phyloP scores from a whole-genome alignment of 2,329 filamentous ascomycete species.

The Pseudonectria buxi region DNA sequence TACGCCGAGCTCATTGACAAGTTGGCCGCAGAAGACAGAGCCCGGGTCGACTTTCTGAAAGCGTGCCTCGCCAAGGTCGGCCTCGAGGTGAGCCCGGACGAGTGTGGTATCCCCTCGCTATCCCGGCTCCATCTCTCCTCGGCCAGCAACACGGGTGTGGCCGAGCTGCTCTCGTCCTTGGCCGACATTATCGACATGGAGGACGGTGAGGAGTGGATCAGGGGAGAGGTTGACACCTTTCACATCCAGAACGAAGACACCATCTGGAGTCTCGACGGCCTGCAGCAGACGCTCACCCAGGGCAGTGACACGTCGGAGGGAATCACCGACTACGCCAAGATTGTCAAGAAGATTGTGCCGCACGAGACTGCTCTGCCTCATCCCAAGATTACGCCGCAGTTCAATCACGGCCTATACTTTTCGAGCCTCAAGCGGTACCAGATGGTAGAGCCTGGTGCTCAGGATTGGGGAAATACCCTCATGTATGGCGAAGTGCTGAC shows the following conservation, averaged over 20 bases:
- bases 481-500: constrained; percentile 90
- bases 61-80: constrained; percentile 75
- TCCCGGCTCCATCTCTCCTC: constrained; percentile 79
- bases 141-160: constrained; percentile 54
- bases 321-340: constrained; percentile 65
- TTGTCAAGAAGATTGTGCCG: constrained; percentile 67
- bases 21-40: constrained; percentile 61
- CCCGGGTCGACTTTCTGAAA: constrained; percentile 68
- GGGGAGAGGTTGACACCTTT: constrained; percentile 78
- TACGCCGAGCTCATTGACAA: constrained; percentile 65
- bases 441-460: constrained; percentile 44
- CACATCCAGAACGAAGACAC: constrained; percentile 62
- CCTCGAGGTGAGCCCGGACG: constrained; percentile 66
- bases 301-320: constrained; percentile 38
- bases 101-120: constrained; percentile 65
- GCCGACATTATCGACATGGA: constrained; percentile 61
- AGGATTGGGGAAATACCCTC: constrained; percentile 67
- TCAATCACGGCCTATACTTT: constrained; percentile 78
- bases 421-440: constrained; percentile 64
- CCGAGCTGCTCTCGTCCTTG: constrained; percentile 59
- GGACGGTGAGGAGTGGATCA: constrained; percentile 64
- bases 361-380: constrained; percentile 64
- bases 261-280: constrained; percentile 48
- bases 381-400: constrained; percentile 70
- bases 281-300: constrained; percentile 45